Evolutionary conservation across 768 basidiomycete species (phyloP).

Genomic region (Leccinum variicolor): DNA sequence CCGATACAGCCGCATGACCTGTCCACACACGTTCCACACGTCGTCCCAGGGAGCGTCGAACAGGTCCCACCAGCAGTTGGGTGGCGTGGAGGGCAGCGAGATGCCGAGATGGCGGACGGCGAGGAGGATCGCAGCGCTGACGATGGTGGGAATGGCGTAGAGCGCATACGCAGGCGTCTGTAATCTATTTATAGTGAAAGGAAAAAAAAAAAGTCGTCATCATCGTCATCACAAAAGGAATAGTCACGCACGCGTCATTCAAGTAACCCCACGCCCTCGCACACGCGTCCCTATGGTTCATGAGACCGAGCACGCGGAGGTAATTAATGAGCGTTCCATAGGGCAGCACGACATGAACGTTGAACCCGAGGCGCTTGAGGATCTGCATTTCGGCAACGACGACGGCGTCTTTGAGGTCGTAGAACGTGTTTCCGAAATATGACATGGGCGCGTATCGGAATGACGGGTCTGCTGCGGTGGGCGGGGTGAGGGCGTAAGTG

Average conservation of each 20-base stretch:
- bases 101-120: slow-evolving; percentile 69
- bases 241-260: slow-evolving; percentile 84
- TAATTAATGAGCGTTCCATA: slow-evolving; percentile 97
- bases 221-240: background rate
- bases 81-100: slow-evolving; percentile 65
- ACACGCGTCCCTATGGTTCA: slow-evolving; percentile 65
- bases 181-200: slow-evolving; percentile 37
- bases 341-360: slow-evolving; percentile 88
- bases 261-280: slow-evolving; percentile 89
- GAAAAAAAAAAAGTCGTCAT: no score
- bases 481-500: slow-evolving; percentile 42
- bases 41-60: slow-evolving; percentile 94
- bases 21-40: slow-evolving; percentile 80
- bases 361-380: slow-evolving; percentile 92
- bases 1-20: slow-evolving; percentile 78
- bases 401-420: slow-evolving; percentile 91
- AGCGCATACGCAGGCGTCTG: slow-evolving; percentile 92
- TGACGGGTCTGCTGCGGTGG: slow-evolving; percentile 16
- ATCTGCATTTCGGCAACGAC: slow-evolving; percentile 98
- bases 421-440: slow-evolving; percentile 86
- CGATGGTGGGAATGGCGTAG: slow-evolving; percentile 86
- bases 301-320: slow-evolving; percentile 84
- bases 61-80: slow-evolving; percentile 87
- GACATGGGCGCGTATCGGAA: slow-evolving; percentile 83
- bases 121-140: slow-evolving; percentile 85